phyloP scores from a whole-genome alignment of 1,284 basidiomycete species.

The Malassezia vespertilionis region DNA sequence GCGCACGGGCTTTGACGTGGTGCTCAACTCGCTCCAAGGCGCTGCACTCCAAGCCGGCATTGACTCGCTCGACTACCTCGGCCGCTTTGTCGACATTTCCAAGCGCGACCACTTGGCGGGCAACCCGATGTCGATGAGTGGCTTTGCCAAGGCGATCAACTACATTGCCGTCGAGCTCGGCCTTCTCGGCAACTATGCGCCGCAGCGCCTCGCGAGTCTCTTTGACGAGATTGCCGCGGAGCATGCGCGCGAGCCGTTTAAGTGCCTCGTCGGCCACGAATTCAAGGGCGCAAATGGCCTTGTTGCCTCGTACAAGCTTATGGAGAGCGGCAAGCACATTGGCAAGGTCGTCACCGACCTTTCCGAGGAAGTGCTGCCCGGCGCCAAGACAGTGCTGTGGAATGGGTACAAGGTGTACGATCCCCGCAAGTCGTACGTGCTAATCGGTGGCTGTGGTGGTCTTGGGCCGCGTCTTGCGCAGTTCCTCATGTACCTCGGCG shows the following conservation, averaged over 20 bases:
- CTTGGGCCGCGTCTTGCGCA: constrained; percentile 18
- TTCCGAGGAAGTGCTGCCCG: background rate
- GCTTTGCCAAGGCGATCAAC: constrained; percentile 20
- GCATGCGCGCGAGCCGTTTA: constrained; percentile 15
- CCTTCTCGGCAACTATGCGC: constrained; percentile 15
- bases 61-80: constrained; percentile 15
- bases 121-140: constrained; percentile 18
- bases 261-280: constrained; percentile 12
- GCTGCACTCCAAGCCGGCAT: constrained; percentile 16
- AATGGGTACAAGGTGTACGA: constrained; percentile 15
- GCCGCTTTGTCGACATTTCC: constrained; percentile 19
- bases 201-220: constrained; percentile 11
- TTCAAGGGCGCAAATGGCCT: constrained; percentile 16
- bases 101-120: constrained; percentile 20
- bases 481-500: constrained; percentile 17
- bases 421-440: constrained; percentile 18
- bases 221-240: constrained; percentile 17
- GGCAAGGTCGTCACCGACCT: constrained; percentile 19
- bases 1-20: constrained; percentile 16
- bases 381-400: constrained; percentile 3
- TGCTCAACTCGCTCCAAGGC: constrained; percentile 19
- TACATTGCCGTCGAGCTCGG: constrained; percentile 20
- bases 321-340: constrained; percentile 19
- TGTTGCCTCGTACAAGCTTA: constrained; percentile 17
- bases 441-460: constrained; percentile 23